phyloP scores from a whole-genome alignment of 139 green algal genomes.

The Klebsormidium nitens region DNA sequence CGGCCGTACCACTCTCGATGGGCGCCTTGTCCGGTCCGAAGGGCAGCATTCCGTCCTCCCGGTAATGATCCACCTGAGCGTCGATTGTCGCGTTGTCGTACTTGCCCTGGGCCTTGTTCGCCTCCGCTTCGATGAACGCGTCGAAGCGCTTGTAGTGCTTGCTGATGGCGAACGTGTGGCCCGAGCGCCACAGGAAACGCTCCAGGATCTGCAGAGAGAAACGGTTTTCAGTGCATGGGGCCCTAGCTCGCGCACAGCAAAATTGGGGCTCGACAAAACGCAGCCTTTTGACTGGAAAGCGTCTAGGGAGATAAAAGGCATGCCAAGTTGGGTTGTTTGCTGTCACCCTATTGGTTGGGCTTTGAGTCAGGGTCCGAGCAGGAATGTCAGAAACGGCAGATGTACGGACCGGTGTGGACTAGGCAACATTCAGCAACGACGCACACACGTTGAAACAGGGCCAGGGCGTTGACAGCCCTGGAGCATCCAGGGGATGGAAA shows the following conservation, averaged over 20 bases:
- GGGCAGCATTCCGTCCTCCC: constrained; percentile 22
- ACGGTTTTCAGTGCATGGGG: background rate
- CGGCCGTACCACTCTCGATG: constrained; percentile 22
- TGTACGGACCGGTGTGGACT: no score
- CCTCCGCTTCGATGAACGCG: constrained; percentile 28
- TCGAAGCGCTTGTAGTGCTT: constrained; percentile 40
- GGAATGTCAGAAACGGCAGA: background rate
- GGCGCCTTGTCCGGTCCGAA: constrained; percentile 25
- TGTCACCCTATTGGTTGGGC: background rate
- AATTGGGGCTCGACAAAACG: no score
- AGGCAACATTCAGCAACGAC: background rate
- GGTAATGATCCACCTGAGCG: constrained; percentile 26
- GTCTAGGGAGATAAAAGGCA: background rate
- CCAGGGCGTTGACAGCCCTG: background rate
- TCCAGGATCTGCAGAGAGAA: background rate
- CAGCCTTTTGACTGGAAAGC: no score
- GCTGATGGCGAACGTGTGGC: constrained; percentile 24
- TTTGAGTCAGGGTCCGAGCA: background rate
- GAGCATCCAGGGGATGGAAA: background rate
- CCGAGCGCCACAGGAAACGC: constrained; percentile 21
- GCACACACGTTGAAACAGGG: background rate
- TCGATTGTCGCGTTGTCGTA: constrained; percentile 37
- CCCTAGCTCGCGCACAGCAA: background rate
- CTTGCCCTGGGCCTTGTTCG: constrained; percentile 32
- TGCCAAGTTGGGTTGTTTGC: background rate